Evolutionary conservation across 2,329 filamentous ascomycete species (phyloP), one percentile per base, ranked within the genome.

Genomic region (Pseudogymnoascus sp.): DNA sequence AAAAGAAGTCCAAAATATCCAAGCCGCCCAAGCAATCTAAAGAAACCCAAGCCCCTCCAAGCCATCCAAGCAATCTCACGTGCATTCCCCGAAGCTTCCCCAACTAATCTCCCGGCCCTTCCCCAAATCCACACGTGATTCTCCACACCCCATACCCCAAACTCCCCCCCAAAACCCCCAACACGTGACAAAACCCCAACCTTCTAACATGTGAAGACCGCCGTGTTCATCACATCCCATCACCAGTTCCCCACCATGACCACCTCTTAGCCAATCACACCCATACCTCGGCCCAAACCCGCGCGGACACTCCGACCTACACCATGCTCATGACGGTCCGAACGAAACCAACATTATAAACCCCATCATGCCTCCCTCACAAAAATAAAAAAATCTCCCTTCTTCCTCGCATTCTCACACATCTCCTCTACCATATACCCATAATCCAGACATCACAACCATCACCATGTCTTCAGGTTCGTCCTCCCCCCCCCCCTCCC

Each of bases 401-500:
- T 23, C 31, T 62, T 19, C 31, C 31, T 17, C 23, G 11, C 40
- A 1, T 23, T 53, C 15, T 35, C 35, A 23, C 26, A 19, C 31
- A 61, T 17, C 3, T n/a, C 26, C 42, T 50, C 36, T 23, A 40
- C 4, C 6, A 40, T 60, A 40, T 63, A 53, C 23, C 36, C 31
- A 28, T 57, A 36, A 26, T 26, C 31, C 7, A 50, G 23, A 15
- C 59, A 35, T 8, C 7, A 6, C 33, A 59, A 17, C 17, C 62
- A 40, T 61, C 19, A 63, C 21, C 44, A 50, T 64, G 62, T 64
- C 62, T 61, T 36, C 62, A 23, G 62, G 62, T 64, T 31, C 42
- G 62, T 64, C 19, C 17, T 13, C 13, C n/a, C n/a, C n/a, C n/a
- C 17, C 5, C 35, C 33, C 23, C 63, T 6, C 26, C 13, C 21